Evolutionary conservation across 1,284 basidiomycete species (phyloP).

Genomic region (Ganoderma leucocontextum): DNA sequence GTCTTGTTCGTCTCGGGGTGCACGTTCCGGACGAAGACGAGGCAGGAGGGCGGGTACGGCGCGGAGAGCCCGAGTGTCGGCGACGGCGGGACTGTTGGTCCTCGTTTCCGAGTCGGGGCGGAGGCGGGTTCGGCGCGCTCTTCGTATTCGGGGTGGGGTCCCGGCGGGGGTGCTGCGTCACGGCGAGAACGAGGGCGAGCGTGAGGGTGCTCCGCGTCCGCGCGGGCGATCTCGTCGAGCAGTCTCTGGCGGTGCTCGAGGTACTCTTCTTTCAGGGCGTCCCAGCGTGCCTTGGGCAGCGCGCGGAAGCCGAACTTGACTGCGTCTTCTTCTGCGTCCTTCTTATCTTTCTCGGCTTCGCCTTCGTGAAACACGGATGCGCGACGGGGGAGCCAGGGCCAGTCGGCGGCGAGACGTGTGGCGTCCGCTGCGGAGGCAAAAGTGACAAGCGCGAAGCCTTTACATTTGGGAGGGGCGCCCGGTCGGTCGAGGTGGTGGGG

Average conservation of each 20-base stretch:
- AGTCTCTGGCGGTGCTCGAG: slow-evolving; percentile 60
- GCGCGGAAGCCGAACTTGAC: slow-evolving; percentile 64
- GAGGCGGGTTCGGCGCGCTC: not conserved
- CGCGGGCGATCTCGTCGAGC: slow-evolving; percentile 50
- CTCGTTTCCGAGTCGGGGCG: not conserved
- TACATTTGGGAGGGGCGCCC: slow-evolving; percentile 61
- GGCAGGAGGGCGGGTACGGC: slow-evolving; percentile 67
- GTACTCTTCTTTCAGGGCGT: slow-evolving; percentile 69
- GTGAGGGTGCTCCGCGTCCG: not conserved
- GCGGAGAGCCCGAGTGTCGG: slow-evolving; percentile 39
- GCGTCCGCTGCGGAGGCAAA: slow-evolving; percentile 52
- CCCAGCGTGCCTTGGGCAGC: slow-evolving; percentile 66
- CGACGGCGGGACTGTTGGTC: not conserved
- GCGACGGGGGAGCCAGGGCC: slow-evolving; percentile 63
- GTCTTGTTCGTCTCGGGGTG: slow-evolving; percentile 82
- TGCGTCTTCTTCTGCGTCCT: slow-evolving; percentile 48
- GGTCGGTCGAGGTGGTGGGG: slow-evolving; percentile 68
- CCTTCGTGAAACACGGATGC: slow-evolving; percentile 10
- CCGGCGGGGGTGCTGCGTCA: not conserved
- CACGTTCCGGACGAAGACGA: slow-evolving; percentile 73
- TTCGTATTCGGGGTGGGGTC: not conserved
- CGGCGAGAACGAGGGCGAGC: too few relatives aligned
- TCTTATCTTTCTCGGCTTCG: not conserved
- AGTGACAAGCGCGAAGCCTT: slow-evolving; percentile 76
- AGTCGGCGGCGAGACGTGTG: slow-evolving; percentile 52